phyloP scores from a whole-genome alignment of 2,329 filamentous ascomycete species.

The Sporothrix inflata region DNA sequence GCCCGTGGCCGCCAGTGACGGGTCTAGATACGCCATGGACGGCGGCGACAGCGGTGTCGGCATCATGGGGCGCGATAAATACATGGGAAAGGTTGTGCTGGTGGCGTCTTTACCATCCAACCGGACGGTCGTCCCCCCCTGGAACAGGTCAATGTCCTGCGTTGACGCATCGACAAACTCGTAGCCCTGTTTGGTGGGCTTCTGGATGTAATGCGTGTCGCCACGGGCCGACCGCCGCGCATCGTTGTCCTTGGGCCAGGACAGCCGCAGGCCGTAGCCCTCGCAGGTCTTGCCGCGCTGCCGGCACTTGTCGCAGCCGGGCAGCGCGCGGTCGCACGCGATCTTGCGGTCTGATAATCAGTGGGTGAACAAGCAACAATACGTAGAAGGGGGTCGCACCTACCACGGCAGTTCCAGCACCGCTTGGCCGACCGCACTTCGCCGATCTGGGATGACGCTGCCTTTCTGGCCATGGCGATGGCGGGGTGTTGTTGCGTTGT shows the following conservation, averaged over 20 bases:
- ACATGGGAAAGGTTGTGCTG: neutral
- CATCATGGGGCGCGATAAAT: neutral
- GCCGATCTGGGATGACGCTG: neutral
- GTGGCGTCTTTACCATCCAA: neutral
- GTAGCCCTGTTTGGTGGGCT: neutral
- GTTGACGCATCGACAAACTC: constrained; percentile 29
- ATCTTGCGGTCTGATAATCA: constrained; percentile 29
- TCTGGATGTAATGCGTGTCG: constrained; percentile 19
- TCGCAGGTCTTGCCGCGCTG: constrained; percentile 26
- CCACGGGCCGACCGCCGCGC: neutral
- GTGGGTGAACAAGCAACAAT: neutral
- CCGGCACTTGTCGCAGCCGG: constrained; percentile 29
- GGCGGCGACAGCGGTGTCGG: neutral
- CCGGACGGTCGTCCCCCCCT: neutral
- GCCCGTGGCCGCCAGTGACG: neutral
- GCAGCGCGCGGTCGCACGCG: constrained; percentile 31
- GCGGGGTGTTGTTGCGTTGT: neutral
- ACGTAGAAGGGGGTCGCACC: neutral
- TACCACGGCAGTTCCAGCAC: constrained; percentile 31
- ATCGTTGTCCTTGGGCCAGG: constrained; percentile 31
- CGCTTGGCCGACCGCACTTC: constrained; percentile 17
- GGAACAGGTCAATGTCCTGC: constrained; percentile 24
- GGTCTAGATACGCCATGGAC: neutral
- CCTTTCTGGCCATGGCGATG: neutral
- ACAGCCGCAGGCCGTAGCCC: constrained; percentile 32